phyloP scores from a whole-genome alignment of 2,329 filamentous ascomycete species.

The Akanthomyces uredinophilus region DNA sequence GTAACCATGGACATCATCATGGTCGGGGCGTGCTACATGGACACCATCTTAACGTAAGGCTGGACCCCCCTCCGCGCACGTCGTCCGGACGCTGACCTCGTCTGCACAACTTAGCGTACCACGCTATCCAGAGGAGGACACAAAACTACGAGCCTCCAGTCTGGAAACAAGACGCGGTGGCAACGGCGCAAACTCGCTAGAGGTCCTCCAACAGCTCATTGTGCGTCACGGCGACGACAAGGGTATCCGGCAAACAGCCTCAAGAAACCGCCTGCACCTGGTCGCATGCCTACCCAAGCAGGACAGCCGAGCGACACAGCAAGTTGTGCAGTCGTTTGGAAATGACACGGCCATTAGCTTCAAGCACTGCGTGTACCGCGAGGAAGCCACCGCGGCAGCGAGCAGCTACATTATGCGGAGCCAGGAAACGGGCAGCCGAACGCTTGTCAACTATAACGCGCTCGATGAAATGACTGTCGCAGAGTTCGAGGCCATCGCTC shows the following conservation, averaged over 20 bases:
- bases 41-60: slow-evolving; percentile 60
- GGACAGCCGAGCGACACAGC: slow-evolving; percentile 43
- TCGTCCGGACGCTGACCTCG: not conserved
- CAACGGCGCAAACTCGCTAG: slow-evolving; percentile 66
- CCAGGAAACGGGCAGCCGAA: slow-evolving; percentile 53
- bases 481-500: slow-evolving; percentile 50
- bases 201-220: slow-evolving; percentile 63
- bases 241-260: slow-evolving; percentile 13
- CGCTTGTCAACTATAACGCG: slow-evolving; percentile 65
- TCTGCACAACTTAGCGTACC: slow-evolving; percentile 45
- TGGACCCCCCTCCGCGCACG: not conserved
- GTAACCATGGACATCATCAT: slow-evolving; percentile 54
- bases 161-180: slow-evolving; percentile 60
- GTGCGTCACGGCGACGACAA: slow-evolving; percentile 2
- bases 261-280: slow-evolving; percentile 34
- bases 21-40: slow-evolving; percentile 64
- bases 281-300: slow-evolving; percentile 50
- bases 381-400: slow-evolving; percentile 49
- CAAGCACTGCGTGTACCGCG: slow-evolving; percentile 54
- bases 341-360: slow-evolving; percentile 40
- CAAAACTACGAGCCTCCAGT: slow-evolving; percentile 62
- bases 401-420: slow-evolving; percentile 67
- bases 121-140: slow-evolving; percentile 64
- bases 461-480: slow-evolving; percentile 60
- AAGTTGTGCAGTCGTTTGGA: slow-evolving; percentile 52